Evolutionary conservation across 208 protist genomes (phyloP).

Genomic region (Acanthamoeba lugdunensis): DNA sequence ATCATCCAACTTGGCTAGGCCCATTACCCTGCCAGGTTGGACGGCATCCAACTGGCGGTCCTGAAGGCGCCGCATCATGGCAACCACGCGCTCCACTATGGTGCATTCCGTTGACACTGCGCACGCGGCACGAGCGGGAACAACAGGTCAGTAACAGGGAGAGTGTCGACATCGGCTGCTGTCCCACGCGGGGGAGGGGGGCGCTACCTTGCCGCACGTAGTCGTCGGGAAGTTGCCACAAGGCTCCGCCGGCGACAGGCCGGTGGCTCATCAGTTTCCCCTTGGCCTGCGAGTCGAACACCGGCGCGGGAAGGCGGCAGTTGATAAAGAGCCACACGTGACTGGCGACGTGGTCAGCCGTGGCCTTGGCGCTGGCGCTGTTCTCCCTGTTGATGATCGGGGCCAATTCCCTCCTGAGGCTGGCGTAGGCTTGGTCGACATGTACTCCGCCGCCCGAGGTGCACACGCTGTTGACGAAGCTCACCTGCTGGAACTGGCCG

Average conservation of each 20-base stretch:
- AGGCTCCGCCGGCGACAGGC: slow-evolving; percentile 94
- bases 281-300: slow-evolving; percentile 99
- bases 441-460: slow-evolving; percentile 98
- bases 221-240: slow-evolving; percentile 94
- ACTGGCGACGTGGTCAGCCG: slow-evolving; percentile 94
- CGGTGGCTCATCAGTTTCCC: slow-evolving; percentile 95
- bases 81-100: slow-evolving; percentile 94
- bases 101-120: neutral
- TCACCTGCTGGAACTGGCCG: slow-evolving; percentile 96
- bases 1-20: slow-evolving; percentile 98
- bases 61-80: slow-evolving; percentile 96
- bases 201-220: slow-evolving; percentile 91
- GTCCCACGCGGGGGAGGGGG: neutral
- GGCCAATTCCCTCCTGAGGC: slow-evolving; percentile 90
- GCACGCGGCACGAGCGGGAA: neutral
- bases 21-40: slow-evolving; percentile 84
- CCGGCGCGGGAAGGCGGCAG: slow-evolving; percentile 98
- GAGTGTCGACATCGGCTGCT: neutral
- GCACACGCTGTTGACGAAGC: slow-evolving; percentile 99
- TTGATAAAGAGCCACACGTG: slow-evolving; percentile 99
- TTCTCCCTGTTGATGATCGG: slow-evolving; percentile 94
- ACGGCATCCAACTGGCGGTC: slow-evolving; percentile 90
- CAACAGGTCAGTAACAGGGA: neutral
- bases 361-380: slow-evolving; percentile 88
- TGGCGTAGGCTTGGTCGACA: slow-evolving; percentile 97